phyloP scores from a whole-genome alignment of 208 protist genomes.

The Trypanosoma boissoni region DNA sequence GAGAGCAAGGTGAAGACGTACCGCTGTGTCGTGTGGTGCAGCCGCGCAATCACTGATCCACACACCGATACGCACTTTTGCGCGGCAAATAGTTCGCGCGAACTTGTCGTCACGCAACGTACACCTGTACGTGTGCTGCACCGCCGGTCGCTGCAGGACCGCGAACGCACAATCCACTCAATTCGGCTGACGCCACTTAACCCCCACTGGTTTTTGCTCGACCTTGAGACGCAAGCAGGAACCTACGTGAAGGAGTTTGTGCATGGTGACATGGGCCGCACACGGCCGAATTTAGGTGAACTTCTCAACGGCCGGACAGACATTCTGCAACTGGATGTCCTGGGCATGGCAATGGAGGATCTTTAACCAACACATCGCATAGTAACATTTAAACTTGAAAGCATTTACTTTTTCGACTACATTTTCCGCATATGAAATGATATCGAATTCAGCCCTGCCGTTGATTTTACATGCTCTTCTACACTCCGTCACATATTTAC shows the following conservation, averaged over 20 bases:
- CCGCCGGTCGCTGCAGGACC: slow-evolving; percentile 79
- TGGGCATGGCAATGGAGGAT: slow-evolving; percentile 81
- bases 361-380: too few species aligned
- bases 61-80: slow-evolving; percentile 36
- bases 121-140: slow-evolving; percentile 96
- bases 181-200: slow-evolving; percentile 74
- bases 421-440: too few species aligned
- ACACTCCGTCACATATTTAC: too few species aligned
- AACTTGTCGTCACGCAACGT: slow-evolving; percentile 72
- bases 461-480: too few species aligned
- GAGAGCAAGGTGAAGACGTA: slow-evolving; percentile 91
- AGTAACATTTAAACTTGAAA: too few species aligned
- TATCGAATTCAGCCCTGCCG: too few species aligned
- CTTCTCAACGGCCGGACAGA: slow-evolving; percentile 78
- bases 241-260: slow-evolving; percentile 99
- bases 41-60: slow-evolving; percentile 47
- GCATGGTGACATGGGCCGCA: slow-evolving; percentile 95
- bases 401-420: too few species aligned
- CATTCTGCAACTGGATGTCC: slow-evolving; percentile 97
- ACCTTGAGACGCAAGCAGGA: slow-evolving; percentile 93
- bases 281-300: slow-evolving; percentile 76
- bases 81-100: slow-evolving; percentile 36
- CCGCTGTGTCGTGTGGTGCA: slow-evolving; percentile 83
- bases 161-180: slow-evolving; percentile 83
- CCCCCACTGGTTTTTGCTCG: slow-evolving; percentile 86